These are phyloP conservation scores for Cladobotryum mycophilum DNA, from an alignment of 2,329 filamentous ascomycete species.

Conservation along the genomic window DNA sequence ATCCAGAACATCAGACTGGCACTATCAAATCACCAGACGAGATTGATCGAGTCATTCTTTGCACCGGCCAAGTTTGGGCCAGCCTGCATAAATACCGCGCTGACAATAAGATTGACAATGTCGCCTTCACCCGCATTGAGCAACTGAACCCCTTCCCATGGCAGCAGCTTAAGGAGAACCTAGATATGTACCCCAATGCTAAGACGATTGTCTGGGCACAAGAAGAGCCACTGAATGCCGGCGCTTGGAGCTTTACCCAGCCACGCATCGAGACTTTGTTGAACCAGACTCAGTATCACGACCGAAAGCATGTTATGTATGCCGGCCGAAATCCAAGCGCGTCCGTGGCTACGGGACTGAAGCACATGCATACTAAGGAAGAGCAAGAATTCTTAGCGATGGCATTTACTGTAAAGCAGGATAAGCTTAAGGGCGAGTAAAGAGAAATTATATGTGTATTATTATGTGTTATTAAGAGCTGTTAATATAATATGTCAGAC, in stretches of 20 bases:
- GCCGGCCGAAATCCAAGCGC: constrained; percentile 90
- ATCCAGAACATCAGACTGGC: constrained; percentile 73
- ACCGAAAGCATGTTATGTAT: constrained; percentile 94
- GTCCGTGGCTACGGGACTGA: constrained; percentile 87
- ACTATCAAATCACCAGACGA: constrained; percentile 73
- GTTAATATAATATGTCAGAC: too few species aligned
- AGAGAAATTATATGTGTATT: not conserved
- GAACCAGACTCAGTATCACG: constrained; percentile 87
- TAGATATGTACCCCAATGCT: constrained; percentile 94
- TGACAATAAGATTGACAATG: constrained; percentile 78
- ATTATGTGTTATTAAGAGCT: constrained; percentile 6
- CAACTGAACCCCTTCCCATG: constrained; percentile 99
- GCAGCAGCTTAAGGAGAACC: constrained; percentile 92
- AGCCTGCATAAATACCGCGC: constrained; percentile 87
- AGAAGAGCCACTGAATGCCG: constrained; percentile 95
- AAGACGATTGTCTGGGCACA: constrained; percentile 97
- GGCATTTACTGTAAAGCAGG: constrained; percentile 59
- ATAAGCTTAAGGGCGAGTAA: constrained; percentile 64
- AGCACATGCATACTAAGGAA: constrained; percentile 83
- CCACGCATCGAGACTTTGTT: constrained; percentile 94
- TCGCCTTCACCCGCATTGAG: constrained; percentile 91
- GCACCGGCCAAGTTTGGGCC: constrained; percentile 89
- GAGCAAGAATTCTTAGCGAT: constrained; percentile 73
- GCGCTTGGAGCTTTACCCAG: constrained; percentile 95
- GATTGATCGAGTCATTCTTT: constrained; percentile 91